Evolutionary conservation across 257 asterid genomes (phyloP), one percentile per base, ranked within the genome.

Genomic region (Salvia hispanica): DNA sequence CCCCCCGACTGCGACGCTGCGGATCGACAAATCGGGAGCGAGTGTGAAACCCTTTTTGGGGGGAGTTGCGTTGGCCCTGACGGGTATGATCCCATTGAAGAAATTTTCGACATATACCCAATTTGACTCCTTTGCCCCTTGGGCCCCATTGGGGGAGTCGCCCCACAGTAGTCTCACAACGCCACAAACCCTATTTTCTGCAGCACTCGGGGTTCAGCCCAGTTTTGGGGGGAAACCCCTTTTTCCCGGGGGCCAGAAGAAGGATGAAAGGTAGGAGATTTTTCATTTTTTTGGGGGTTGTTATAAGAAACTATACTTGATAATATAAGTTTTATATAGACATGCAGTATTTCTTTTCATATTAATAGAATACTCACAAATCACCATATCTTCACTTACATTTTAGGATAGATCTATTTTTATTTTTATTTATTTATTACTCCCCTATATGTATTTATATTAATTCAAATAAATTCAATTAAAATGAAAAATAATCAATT

Each of bases 1-100:
- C 90, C 89, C 70, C 3, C 85, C 89, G 82, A 37, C 16, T 70
- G 79, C 3, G 76, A 55, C 0, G 73, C 51, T 2, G 51, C 34
- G 2, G 90, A 8, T 77, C 72, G 31, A 84, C 67, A 36, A 84
- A 84, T 7, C 72, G 74, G 0, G 66, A 58, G 3, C 85, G 72
- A 5, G 82, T 67, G 40, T 67, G 54, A 43, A 67, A 67, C 10
- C 72, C 72, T 13, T 7, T 53, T 13, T 64, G 64, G 55, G 72
- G 15, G 16, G 64, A 67, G 63, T 58, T 46, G 4, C 12, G 14
- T 28, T 45, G 55, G 13, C 42, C 63, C 28, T 54, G 63, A 36
- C 55, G 40, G 11, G 63, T 0, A 59, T 39, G 50, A 67, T 67
- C 55, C 72, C 21, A n/a, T 67, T 67, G 63, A 67, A 67, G 39